Base-by-base conservation (phyloP, 2,329 filamentous ascomycete genomes). In the Fusarium denticulatum region DNA sequence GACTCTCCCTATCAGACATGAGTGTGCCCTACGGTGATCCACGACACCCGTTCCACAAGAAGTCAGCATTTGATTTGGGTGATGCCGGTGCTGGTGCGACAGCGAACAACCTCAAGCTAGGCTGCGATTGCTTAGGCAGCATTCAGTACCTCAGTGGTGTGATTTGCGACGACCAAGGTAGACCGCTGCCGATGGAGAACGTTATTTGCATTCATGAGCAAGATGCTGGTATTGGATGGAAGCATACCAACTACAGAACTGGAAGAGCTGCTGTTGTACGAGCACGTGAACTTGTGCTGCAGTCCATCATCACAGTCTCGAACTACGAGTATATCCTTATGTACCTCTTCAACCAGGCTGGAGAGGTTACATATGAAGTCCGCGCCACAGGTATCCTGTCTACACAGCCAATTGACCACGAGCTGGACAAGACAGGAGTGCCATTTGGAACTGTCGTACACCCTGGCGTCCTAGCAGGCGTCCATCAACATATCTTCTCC, bases 1-100 rank as follows among this genome's bases (percentile, higher is more conserved):
- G 92, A 3, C 80, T 94, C n/a, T 89, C 88, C 56, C 86, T 93
- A 59, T 89, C 88, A 63, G 92, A 94, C 77, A 93, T 94, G 90
- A 88, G 88, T 3, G 90, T 93, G 0, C 91, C 91, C 0, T 94
- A 94, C 72, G 90, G 85, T 4, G 92, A 93, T 70, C 89, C 89
- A 0, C 87, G 92, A 5, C 83, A 86, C 1, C 91, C 91, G 0
- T 93, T 89, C 78, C 90, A 91, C 58, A 87, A 91, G 47, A 94
- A 94, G 78, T 89, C 90, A 57, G 92, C 92, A 0, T 94, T 94
- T 73, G 92, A 94, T 74, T 88, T 94, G 67, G 92, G 92, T 13
- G 91, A 94, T 66, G 90, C 88, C 15, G 92, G 92, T 10, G 88
- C 90, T 30, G 92, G 92, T 4, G 86, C 89, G 55, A 89, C 87